Percentiles rank a stretch among this genome's conserved stretches.
Evolutionary conservation across 2,329 filamentous ascomycete species (phyloP).

Genomic region (Aspergillus ibericus): DNA sequence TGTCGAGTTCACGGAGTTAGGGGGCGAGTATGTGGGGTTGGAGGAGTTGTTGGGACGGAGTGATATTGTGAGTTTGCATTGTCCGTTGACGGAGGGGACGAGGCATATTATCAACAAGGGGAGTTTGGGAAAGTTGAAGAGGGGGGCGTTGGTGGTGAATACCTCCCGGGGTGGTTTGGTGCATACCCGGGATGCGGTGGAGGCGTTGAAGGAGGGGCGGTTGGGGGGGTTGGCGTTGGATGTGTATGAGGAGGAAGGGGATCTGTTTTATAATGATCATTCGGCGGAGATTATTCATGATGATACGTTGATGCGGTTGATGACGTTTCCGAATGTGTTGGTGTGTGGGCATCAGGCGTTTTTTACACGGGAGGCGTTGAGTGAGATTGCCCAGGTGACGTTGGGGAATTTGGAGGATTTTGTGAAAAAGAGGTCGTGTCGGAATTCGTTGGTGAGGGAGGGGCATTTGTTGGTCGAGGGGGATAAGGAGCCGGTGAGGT

Average conservation of each 20-base stretch:
- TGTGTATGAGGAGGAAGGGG: conserved; percentile 64
- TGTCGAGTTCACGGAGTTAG: conserved; percentile 45
- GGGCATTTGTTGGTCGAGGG: conserved; percentile 27
- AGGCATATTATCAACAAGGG: conserved; percentile 60
- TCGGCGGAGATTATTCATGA: conserved; percentile 66
- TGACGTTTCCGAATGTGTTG: conserved; percentile 68
- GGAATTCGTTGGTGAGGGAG: conserved; percentile 32
- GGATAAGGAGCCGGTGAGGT: conserved; percentile 32
- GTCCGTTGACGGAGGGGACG: conserved; percentile 62
- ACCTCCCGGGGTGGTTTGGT: conserved; percentile 67
- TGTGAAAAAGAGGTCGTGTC: conserved; percentile 23
- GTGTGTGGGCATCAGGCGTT: conserved; percentile 69
- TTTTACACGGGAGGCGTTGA: conserved; percentile 65
- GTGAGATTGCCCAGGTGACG: conserved; percentile 63
- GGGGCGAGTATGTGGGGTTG: conserved; percentile 55
- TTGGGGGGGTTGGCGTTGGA: conserved; percentile 65
- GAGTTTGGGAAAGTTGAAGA: conserved; percentile 58
- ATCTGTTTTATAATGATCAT: conserved; percentile 65
- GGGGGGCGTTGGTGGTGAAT: conserved; percentile 61
- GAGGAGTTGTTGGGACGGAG: conserved; percentile 55
- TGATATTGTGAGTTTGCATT: conserved; percentile 67
- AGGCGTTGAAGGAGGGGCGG: conserved; percentile 60
- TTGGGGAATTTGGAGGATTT: conserved; percentile 54
- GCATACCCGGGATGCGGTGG: conserved; percentile 60
- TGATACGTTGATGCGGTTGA: conserved; percentile 64